Base-by-base conservation (phyloP, 805 yeast genomes). In the Suhomyces tanzawaensis region DNA sequence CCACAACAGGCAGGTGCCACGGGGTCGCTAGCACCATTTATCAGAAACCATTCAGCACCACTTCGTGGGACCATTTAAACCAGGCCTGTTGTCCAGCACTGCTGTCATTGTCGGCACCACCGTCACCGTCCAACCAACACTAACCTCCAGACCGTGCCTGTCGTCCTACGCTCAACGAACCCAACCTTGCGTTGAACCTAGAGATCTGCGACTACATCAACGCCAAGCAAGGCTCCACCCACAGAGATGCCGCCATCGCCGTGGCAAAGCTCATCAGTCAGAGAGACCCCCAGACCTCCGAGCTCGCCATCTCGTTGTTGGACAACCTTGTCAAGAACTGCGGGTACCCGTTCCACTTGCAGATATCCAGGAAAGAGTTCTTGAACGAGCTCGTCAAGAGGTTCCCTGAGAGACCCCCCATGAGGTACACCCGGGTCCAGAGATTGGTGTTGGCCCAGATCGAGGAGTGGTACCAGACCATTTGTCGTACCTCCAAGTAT, bases 381-480 rank as follows among this genome's bases (percentile, higher is more conserved):
- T 72, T 93, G 53, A 93, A 93, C 58, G 96, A 88, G 56, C 74
- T 93, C 54, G 99, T 93, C 17, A 85, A 87, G 53, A 69, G 87
- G 58, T 93, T 93, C 66, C 98, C 98, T 2, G 97, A 90, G 57
- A 79, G 87, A 54, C 98, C 99, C 1, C 96, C 97, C 3, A 65
- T 82, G 44, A 77, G 90, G 26, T 88, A 85, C 62, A 72, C 91
- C 14, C 75, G 89, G 46, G 82, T 87, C 18, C 98, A 93, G 59
- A 72, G 88, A 57, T 72, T 89, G 51, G 80, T 91, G 46, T 72
- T 93, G 54, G 90, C 93, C 42, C 87, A 90, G 40, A 84, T 93
- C 53, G 96, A 91, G 62, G 98, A 93, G 62, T 93, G 99, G 99
- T 81, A 86, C 58, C 95, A 87, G 60, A 91, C 98, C 1, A 80